Evolutionary conservation across 2,329 filamentous ascomycete genomes (phyloP).

Genomic region (Eutypa lata): DNA sequence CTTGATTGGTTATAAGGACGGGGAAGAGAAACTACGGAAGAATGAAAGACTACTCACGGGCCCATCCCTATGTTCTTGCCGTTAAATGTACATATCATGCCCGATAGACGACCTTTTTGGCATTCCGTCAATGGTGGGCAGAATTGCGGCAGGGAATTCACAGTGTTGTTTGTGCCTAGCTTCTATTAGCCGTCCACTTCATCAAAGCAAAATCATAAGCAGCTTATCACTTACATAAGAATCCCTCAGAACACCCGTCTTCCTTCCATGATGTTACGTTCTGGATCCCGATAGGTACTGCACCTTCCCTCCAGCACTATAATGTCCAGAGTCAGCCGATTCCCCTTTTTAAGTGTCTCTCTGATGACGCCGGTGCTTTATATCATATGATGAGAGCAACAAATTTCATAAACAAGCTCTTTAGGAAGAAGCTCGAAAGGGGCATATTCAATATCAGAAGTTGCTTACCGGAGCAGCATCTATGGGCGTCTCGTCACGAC

Average conservation of each 20-base stretch:
- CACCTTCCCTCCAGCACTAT: constrained; percentile 35
- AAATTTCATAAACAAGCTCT: neutral
- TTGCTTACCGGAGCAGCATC: constrained; percentile 30
- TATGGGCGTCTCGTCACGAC: constrained; percentile 25
- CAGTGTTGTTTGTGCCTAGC: constrained; percentile 41
- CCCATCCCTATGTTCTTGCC: constrained; percentile 40
- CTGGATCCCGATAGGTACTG: constrained; percentile 39
- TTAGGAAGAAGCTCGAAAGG: neutral
- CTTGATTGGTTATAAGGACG: neutral
- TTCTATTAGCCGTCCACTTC: constrained; percentile 4
- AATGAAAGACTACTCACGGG: constrained; percentile 9
- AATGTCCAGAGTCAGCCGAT: neutral
- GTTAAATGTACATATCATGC: constrained; percentile 28
- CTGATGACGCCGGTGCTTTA: too few relatives aligned
- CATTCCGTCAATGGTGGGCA: constrained; percentile 38
- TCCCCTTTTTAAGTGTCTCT: neutral
- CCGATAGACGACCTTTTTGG: constrained; percentile 33
- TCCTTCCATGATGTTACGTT: constrained; percentile 31
- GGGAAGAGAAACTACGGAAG: neutral
- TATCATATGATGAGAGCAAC: too few relatives aligned
- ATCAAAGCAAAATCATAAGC: neutral
- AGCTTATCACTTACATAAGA: constrained; percentile 34
- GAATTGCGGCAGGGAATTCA: constrained; percentile 43
- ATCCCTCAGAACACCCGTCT: constrained; percentile 38
- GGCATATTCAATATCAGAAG: neutral